Conservation (phyloP, 257 asterid species). For the Jaltomata sinuosa region DNA sequence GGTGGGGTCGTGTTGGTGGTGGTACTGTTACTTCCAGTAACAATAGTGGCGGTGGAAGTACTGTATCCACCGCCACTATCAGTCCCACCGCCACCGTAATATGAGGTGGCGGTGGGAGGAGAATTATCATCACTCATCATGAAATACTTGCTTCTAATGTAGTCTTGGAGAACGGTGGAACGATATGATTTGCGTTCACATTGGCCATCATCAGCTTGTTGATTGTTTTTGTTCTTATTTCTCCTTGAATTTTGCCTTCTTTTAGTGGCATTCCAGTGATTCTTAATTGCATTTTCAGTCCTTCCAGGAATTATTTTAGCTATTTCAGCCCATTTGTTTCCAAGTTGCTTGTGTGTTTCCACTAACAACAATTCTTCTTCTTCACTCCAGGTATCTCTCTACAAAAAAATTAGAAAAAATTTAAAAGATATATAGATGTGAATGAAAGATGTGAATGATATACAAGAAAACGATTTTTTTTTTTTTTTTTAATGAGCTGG, state of each 20-base stretch:
- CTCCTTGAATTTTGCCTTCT: constrained; percentile 47
- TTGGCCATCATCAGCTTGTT: neutral
- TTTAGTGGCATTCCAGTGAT: constrained; percentile 77
- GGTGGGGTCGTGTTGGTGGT: neutral
- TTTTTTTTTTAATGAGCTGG: neutral
- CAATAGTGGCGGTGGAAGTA: neutral
- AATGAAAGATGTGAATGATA: neutral
- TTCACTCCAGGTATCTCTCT: constrained; percentile 69
- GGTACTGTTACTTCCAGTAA: neutral
- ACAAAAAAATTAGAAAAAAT: neutral
- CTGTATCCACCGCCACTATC: neutral
- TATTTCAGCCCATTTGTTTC: constrained; percentile 72
- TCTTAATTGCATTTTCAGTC: constrained; percentile 75
- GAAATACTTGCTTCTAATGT: constrained; percentile 28
- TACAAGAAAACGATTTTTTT: neutral
- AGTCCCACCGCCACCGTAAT: neutral
- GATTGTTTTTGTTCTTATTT: constrained; percentile 25
- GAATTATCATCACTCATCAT: neutral
- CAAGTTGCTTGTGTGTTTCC: constrained; percentile 41
- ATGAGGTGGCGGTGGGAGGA: neutral
- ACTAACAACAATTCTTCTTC: constrained; percentile 56
- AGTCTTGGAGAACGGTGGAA: constrained; percentile 45
- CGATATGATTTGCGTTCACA: neutral
- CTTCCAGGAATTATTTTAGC: constrained; percentile 62
- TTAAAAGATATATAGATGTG: too few species aligned